A percentile compares a stretch with the other conserved stretches of the same genome.
Conservation (phyloP, 257 asterid genomes). For the Jacaranda mimosifolia region DNA sequence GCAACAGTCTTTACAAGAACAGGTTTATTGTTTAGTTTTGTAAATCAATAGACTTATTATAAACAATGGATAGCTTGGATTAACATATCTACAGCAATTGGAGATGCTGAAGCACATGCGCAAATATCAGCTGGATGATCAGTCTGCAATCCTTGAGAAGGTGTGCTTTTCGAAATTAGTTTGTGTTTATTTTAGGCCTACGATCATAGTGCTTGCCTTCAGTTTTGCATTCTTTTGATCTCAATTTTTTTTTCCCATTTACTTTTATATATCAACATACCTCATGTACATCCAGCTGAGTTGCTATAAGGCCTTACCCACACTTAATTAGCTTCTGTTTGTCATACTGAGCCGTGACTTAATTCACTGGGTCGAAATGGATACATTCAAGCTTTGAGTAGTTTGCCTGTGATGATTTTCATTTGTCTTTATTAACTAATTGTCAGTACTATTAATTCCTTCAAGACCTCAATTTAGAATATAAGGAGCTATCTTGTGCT, state of each 20-base stretch:
- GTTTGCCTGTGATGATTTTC: neutral
- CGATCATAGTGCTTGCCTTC: neutral
- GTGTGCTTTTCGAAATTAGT: slow-evolving; percentile 38
- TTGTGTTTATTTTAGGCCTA: slow-evolving; percentile 14
- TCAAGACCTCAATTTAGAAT: neutral
- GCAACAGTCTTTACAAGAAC: slow-evolving; percentile 68
- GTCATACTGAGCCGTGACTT: neutral
- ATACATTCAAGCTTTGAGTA: neutral
- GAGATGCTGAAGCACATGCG: slow-evolving; percentile 92
- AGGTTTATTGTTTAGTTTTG: slow-evolving; percentile 48
- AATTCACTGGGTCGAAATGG: neutral
- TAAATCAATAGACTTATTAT: slow-evolving; percentile 8
- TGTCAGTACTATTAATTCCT: neutral
- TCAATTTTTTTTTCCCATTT: neutral
- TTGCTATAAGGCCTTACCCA: neutral
- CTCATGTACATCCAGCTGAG: neutral
- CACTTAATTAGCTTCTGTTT: neutral
- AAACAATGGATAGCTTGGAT: slow-evolving; percentile 10
- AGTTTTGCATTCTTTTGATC: neutral
- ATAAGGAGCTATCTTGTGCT: slow-evolving; percentile 18
- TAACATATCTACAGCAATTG: slow-evolving; percentile 62
- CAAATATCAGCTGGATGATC: slow-evolving; percentile 73
- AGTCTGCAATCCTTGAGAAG: slow-evolving; percentile 85
- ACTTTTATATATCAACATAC: neutral
- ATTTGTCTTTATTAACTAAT: neutral